Evolutionary conservation across 306 rosid species (phyloP), one percentile per base, ranked within the genome.

Genomic region (Alnus glutinosa): DNA sequence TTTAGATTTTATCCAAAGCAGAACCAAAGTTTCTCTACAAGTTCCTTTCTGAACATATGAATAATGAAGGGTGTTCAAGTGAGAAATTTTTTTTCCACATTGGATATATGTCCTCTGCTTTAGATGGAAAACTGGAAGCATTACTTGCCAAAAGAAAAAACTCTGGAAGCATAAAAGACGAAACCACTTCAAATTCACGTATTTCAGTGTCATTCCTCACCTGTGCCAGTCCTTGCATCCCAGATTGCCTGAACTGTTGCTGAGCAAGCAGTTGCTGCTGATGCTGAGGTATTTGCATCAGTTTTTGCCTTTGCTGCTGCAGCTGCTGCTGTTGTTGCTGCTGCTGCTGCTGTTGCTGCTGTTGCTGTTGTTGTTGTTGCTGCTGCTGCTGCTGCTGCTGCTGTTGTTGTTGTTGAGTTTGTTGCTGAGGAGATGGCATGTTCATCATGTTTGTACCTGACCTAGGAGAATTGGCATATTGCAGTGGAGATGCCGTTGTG

Each of bases 391-490:
- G 90, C 82, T 85, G 93, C 9, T 87, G 94, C 34, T 80, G 85
- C 76, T 83, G 90, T 80, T 85, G 93, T 71, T 85, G 93, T 73
- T 88, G 94, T 59, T 86, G 87, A 77, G 82, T 89, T 81, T 91
- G 97, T 75, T 91, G 98, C 82, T 93, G 98, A 89, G 98, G 98
- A 72, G 98, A 94, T 68, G 97, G 97, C 34, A 93, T 80, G 78
- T 94, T 94, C 98, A 94, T 91, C 69, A 92, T 84, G 70, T 73
- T 92, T 68, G 97, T 52, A 73, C 89, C 78, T 78, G 98, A 92
- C 85, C 97, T 91, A 30, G 98, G 97, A 48, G 98, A 94, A 86
- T 94, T 94, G 68, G 98, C 98, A 86, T 91, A 94, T 37, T 94
- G 95, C 71, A 92, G 75, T 7, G 98, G 97, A 42, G 98, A 91